Conservation (phyloP, 352 stramenopile genomes). For the Pythium apleroticum region DNA sequence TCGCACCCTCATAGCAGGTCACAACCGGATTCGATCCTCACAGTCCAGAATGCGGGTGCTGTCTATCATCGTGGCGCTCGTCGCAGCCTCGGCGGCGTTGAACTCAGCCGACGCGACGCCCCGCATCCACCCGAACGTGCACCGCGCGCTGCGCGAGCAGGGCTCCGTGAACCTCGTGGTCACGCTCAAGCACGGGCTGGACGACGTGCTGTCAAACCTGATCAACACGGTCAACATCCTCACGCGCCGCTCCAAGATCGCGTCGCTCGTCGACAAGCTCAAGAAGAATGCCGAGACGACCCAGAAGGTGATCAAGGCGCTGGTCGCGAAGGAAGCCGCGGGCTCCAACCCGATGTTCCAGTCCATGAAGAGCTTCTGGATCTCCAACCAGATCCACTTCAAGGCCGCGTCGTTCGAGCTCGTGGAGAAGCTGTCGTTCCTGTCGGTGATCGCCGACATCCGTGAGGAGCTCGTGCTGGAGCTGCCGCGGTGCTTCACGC, state of each 20-base stretch:
- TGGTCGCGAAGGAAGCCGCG: not conserved
- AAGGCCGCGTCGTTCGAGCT: not conserved
- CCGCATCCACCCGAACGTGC: not conserved
- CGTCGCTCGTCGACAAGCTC: not conserved
- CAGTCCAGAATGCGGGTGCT: not conserved
- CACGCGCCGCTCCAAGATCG: not conserved
- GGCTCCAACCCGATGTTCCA: not conserved
- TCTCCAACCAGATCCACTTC: not conserved
- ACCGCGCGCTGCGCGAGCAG: not conserved
- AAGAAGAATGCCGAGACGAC: not conserved
- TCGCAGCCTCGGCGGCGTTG: not conserved
- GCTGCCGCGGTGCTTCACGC: not conserved
- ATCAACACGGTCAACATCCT: not conserved
- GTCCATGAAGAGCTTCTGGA: not conserved
- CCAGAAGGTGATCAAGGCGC: not conserved
- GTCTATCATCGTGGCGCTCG: not conserved
- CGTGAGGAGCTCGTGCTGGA: not conserved
- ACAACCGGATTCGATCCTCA: not conserved
- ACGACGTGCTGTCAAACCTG: not conserved
- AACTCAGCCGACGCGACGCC: not conserved
- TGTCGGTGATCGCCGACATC: not conserved
- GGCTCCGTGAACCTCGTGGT: not conserved
- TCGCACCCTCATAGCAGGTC: not conserved
- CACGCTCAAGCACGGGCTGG: not conserved
- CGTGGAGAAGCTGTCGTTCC: not conserved